Conservation (phyloP, 129 eudicot species). For the Glebionis coronaria region DNA sequence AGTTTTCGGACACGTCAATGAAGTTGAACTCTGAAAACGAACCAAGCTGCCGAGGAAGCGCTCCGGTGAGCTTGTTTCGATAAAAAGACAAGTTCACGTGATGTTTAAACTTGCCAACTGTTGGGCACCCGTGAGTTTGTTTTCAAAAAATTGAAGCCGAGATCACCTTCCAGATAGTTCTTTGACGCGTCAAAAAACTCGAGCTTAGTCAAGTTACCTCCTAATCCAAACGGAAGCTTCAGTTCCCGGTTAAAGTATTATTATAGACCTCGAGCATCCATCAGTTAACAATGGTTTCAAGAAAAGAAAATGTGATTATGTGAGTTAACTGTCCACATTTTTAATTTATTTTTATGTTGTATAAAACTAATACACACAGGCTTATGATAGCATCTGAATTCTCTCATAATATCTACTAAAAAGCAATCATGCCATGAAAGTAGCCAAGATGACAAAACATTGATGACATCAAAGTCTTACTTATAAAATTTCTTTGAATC, state of each 20-base stretch:
- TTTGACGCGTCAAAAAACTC: slow-evolving; percentile 58
- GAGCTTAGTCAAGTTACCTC: slow-evolving; percentile 53
- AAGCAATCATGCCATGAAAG: neutral
- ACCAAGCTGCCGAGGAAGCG: slow-evolving; percentile 59
- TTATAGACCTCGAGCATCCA: slow-evolving; percentile 67
- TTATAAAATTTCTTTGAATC: neutral
- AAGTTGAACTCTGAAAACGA: slow-evolving; percentile 56
- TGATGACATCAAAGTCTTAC: neutral
- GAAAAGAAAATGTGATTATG: too few relatives aligned
- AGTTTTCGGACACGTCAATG: slow-evolving; percentile 81
- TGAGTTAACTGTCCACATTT: too few relatives aligned
- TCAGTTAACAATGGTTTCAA: slow-evolving; percentile 46
- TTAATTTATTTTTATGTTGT: too few relatives aligned
- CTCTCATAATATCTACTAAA: neutral
- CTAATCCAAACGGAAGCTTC: slow-evolving; percentile 56
- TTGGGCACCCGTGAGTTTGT: slow-evolving; percentile 59
- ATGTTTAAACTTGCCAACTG: slow-evolving; percentile 61
- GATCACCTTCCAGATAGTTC: slow-evolving; percentile 52
- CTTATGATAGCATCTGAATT: too few relatives aligned
- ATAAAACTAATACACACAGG: too few relatives aligned
- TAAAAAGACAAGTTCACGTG: slow-evolving; percentile 56
- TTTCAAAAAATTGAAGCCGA: slow-evolving; percentile 57
- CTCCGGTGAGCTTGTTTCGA: slow-evolving; percentile 58
- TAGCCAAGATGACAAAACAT: neutral
- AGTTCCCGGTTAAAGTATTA: slow-evolving; percentile 55